Percentiles rank a stretch among this genome's conserved stretches.
Conservation (phyloP, 2,329 filamentous ascomycete species). For the Penicillium sp. region DNA sequence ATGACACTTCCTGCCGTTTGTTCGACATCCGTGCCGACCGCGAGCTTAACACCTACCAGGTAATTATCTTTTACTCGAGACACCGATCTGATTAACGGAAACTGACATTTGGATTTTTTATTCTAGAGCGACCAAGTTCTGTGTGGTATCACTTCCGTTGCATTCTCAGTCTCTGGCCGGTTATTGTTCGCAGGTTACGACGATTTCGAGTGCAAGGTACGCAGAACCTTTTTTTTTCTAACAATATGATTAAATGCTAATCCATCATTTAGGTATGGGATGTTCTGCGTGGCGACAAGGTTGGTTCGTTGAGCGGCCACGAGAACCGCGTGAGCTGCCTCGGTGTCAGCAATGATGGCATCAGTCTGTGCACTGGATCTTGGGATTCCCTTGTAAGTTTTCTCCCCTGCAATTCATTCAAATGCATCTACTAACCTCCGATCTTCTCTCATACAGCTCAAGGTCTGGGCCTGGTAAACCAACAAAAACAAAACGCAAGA, state of each 20-base stretch:
- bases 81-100: conserved; percentile 8
- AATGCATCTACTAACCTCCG: conserved; percentile 8
- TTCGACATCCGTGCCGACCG: conserved; percentile 97
- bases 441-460: conserved; percentile 58
- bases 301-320: conserved; percentile 93
- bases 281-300: conserved; percentile 91
- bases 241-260: conserved; percentile 13
- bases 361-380: conserved; percentile 98
- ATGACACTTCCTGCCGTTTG: conserved; percentile 93
- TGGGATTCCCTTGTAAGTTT: conserved; percentile 94
- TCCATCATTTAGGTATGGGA: conserved; percentile 79
- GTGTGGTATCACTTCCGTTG: conserved; percentile 96
- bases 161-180: conserved; percentile 93
- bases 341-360: conserved; percentile 97
- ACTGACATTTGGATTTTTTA: conserved; percentile 5
- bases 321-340: conserved; percentile 99
- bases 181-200: conserved; percentile 96
- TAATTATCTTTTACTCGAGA: conserved; percentile 39
- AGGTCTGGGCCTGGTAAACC: conserved; percentile 78
- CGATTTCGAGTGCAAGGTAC: conserved; percentile 99
- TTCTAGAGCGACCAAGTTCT: conserved; percentile 92
- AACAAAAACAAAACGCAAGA: conserved; percentile 31
- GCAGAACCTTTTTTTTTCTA: conserved; percentile 27
- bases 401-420: neutral
- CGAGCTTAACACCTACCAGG: conserved; percentile 67